Evolutionary conservation across 371 early-diverging fungal species (phyloP), one percentile per base, ranked within the genome.

Genomic region (Blakeslea trispora): DNA sequence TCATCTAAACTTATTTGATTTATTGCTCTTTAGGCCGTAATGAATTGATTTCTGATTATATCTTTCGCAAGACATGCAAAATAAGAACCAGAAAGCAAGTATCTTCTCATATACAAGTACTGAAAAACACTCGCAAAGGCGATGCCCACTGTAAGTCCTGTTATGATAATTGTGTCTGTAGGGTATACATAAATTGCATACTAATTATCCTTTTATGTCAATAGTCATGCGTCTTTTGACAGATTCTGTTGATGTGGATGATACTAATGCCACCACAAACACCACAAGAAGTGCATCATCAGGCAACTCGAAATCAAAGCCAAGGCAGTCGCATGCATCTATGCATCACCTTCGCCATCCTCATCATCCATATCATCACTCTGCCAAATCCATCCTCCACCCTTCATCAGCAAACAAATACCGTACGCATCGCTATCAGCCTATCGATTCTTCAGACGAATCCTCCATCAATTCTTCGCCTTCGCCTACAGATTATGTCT

Each of bases 31-130:
- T 49, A 77, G 85, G 86, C 17, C 81, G 91, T 14, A 91, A 91
- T 68, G 90, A 91, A 58, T 63, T 90, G 23, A 88, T 91, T 42
- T 87, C 91, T 14, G 88, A 89, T 47, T 91, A 75, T 58, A 90
- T 90, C 22, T 84, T 73, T 45, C 83, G 81, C 53, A 81, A 84
- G 45, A 89, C 90, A 1, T 65, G 72, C 44, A 84, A 83, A 41
- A 72, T 77, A 24, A 77, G 91, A 9, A 82, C 90, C 31, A 77
- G 89, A 46, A 91, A 91, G 66, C 91, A 91, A 65, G 90, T 91
- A 2, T 90, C 90, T 1, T 90, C 89, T 6, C 91, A 91, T 54
- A 86, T 91, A 42, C 91, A 91, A 65, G 91, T 91, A 15, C 72
- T 89, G 61, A 88, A 86, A 53, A 87, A 91, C 53, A 86, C 86